Percentiles rank a stretch among this genome's conserved stretches.
Evolutionary conservation across 345 rosid genomes (phyloP).

Genomic region (Camelina sativa): DNA sequence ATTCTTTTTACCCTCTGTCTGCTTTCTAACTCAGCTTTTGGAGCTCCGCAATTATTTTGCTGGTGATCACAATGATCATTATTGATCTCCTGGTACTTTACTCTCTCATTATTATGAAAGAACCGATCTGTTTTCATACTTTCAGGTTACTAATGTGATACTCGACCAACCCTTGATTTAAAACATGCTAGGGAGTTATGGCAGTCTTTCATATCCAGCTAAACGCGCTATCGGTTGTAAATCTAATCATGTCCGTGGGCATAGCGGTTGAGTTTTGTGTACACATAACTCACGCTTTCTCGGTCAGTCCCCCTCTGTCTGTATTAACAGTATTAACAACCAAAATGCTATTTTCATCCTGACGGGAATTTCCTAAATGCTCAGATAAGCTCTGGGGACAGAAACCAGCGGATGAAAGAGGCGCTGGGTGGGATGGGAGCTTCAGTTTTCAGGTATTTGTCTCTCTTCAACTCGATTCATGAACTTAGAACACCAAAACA

Average conservation of each 20-base stretch:
- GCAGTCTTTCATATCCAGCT: conserved; percentile 86
- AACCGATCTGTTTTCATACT: background rate
- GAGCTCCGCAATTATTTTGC: conserved; percentile 89
- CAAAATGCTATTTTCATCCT: background rate
- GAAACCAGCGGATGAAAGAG: conserved; percentile 80
- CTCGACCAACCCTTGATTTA: conserved; percentile 31
- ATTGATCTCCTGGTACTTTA: conserved; percentile 82
- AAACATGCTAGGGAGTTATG: conserved; percentile 87
- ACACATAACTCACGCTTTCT: conserved; percentile 89
- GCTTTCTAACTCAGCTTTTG: conserved; percentile 64
- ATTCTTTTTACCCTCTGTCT: conserved; percentile 3
- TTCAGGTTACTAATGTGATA: conserved; percentile 16
- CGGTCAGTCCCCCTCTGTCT: conserved; percentile 57
- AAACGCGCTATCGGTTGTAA: conserved; percentile 94
- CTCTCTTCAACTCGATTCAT: conserved; percentile 13
- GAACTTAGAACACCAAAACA: background rate
- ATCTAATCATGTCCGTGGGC: conserved; percentile 95
- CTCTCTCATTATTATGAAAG: conserved; percentile 6
- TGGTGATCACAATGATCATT: conserved; percentile 84
- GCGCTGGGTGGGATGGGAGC: conserved; percentile 95
- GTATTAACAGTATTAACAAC: conserved; percentile 2
- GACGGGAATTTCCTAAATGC: conserved; percentile 10
- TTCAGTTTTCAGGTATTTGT: conserved; percentile 87
- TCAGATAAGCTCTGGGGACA: conserved; percentile 79
- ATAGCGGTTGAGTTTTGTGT: conserved; percentile 97